Conservation (phyloP, 208 protist genomes). For the Angomonas ambiguus region DNA sequence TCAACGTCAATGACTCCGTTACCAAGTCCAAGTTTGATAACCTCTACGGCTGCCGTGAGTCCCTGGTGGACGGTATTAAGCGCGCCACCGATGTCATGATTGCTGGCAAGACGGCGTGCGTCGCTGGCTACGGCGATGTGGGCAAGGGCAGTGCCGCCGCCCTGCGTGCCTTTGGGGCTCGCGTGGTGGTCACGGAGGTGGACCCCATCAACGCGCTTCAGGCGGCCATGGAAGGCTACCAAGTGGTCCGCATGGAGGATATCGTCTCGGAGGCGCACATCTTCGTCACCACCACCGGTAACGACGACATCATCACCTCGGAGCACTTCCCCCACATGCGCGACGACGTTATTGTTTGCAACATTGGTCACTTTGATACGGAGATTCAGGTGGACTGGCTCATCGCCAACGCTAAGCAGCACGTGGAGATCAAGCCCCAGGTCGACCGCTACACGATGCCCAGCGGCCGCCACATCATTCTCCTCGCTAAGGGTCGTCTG, state of each 20-base stretch:
- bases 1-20: conserved; percentile 99
- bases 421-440: conserved; percentile 99
- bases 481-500: conserved; percentile 96
- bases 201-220: conserved; percentile 99
- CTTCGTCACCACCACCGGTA: conserved; percentile 98
- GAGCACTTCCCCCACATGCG: conserved; percentile 98
- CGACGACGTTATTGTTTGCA: conserved; percentile 99
- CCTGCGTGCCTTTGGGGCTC: conserved; percentile 94
- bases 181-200: conserved; percentile 98
- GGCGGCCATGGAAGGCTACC: conserved; percentile 98
- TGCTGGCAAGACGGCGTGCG: conserved; percentile 97
- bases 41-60: conserved; percentile 99
- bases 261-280: conserved; percentile 90
- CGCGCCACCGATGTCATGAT: conserved; percentile 99
- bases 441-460: conserved; percentile 97
- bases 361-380: conserved; percentile 99
- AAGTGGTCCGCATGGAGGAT: conserved; percentile 96
- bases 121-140: conserved; percentile 99
- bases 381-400: conserved; percentile 99
- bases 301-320: conserved; percentile 97
- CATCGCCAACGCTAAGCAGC: conserved; percentile 84
- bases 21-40: conserved; percentile 99
- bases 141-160: conserved; percentile 98
- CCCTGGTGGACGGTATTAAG: conserved; percentile 99
- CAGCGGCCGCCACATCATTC: conserved; percentile 94